Conservation (phyloP, 78 protist species). For the Dictyostelium intermedium region DNA sequence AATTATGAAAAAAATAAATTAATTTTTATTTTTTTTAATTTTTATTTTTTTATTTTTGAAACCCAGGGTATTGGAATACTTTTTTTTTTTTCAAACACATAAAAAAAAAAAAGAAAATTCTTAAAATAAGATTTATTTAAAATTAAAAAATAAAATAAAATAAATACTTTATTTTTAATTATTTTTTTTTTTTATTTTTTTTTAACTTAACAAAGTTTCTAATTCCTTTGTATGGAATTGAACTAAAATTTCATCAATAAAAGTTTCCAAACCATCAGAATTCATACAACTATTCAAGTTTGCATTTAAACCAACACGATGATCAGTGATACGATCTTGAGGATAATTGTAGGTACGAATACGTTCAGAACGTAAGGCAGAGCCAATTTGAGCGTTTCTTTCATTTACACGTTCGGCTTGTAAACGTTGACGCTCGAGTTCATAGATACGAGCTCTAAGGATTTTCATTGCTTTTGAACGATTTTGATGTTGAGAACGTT, state of each 20-base stretch:
- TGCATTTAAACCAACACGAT: constrained; percentile 75
- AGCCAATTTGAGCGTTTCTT: constrained; percentile 75
- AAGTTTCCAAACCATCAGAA: constrained; percentile 37
- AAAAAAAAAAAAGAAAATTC: background rate
- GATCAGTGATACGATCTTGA: constrained; percentile 95
- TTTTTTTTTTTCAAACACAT: background rate
- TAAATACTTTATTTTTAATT: background rate
- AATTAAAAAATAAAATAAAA: background rate
- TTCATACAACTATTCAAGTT: constrained; percentile 41
- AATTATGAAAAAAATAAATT: background rate
- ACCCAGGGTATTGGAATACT: too few species aligned
- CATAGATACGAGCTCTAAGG: constrained; percentile 80
- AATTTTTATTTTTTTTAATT: too few species aligned
- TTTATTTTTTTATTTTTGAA: too few species aligned
- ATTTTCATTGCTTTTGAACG: constrained; percentile 84
- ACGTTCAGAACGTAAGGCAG: constrained; percentile 81
- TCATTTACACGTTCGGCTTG: constrained; percentile 14
- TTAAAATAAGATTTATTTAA: background rate
- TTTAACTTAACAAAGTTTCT: background rate
- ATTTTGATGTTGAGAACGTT: constrained; percentile 92
- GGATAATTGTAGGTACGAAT: constrained; percentile 92
- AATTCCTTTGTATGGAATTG: constrained; percentile 61
- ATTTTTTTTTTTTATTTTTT: background rate
- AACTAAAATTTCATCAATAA: constrained; percentile 63
- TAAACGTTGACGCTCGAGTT: constrained; percentile 32